A percentile compares a stretch with the other conserved stretches of the same genome.
These are phyloP conservation scores for Massarina eburnea DNA, from an alignment of 2,329 filamentous ascomycete genomes.

Conservation along the genomic window DNA sequence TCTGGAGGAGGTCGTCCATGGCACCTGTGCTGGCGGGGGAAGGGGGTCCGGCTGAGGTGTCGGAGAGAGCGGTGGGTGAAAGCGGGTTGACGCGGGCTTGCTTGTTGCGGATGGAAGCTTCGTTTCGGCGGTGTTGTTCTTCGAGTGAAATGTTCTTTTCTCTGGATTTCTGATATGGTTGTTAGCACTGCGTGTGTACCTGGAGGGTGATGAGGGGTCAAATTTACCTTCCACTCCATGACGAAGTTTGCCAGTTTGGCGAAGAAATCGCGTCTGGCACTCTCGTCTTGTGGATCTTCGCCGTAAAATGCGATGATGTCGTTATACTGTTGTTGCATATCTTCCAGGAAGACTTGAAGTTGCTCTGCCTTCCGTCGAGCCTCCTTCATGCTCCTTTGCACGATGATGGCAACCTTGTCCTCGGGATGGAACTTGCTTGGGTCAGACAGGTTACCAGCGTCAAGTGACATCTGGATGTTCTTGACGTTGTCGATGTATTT, in stretches of 20 bases:
- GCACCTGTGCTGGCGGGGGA: slow-evolving; percentile 77
- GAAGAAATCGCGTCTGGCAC: slow-evolving; percentile 93
- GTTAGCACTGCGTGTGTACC: slow-evolving; percentile 5
- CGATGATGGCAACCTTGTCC: slow-evolving; percentile 88
- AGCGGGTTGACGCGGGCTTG: slow-evolving; percentile 55
- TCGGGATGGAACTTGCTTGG: slow-evolving; percentile 98
- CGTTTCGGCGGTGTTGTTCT: slow-evolving; percentile 80
- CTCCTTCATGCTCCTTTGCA: slow-evolving; percentile 95
- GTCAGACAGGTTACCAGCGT: slow-evolving; percentile 91
- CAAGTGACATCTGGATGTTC: slow-evolving; percentile 88
- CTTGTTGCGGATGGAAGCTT: slow-evolving; percentile 91
- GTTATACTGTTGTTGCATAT: slow-evolving; percentile 88
- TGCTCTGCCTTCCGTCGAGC: slow-evolving; percentile 94
- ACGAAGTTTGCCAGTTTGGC: slow-evolving; percentile 89
- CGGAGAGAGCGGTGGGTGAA: slow-evolving; percentile 49
- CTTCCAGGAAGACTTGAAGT: slow-evolving; percentile 88
- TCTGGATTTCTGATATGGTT: slow-evolving; percentile 67
- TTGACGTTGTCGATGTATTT: slow-evolving; percentile 93
- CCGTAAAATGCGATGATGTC: slow-evolving; percentile 97
- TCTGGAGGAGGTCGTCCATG: slow-evolving; percentile 95
- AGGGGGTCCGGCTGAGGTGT: slow-evolving; percentile 46
- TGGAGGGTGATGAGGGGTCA: not conserved
- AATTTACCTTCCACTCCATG: slow-evolving; percentile 78
- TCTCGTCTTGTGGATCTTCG: slow-evolving; percentile 89
- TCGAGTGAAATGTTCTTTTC: slow-evolving; percentile 88